Conservation (phyloP, 2,329 filamentous ascomycete genomes). For the Ophiosphaerella narmari region DNA sequence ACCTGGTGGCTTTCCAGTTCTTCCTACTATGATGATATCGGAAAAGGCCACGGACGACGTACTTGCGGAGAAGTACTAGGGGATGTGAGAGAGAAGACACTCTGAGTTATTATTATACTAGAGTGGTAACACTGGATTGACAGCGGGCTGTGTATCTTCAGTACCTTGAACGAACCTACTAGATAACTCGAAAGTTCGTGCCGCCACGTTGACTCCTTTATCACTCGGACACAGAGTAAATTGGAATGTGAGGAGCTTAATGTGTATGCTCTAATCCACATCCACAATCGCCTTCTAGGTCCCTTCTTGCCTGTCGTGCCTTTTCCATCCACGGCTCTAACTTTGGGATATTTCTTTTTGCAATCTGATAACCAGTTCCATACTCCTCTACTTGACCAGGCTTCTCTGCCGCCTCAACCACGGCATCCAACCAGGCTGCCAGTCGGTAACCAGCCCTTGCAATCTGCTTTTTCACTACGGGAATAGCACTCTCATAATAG, state of each 20-base stretch:
- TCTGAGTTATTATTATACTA: too few species aligned
- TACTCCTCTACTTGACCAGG: slow-evolving; percentile 5
- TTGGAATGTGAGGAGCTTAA: slow-evolving; percentile 2
- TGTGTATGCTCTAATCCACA: slow-evolving; percentile 26
- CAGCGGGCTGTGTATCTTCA: too few species aligned
- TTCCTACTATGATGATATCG: slow-evolving; percentile 56
- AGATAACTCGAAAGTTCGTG: too few species aligned
- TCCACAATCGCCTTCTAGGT: slow-evolving; percentile 35
- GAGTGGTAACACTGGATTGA: too few species aligned
- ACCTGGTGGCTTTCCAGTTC: slow-evolving; percentile 57
- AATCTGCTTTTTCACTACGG: slow-evolving; percentile 50
- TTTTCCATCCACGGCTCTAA: slow-evolving; percentile 36
- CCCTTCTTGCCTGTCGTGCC: slow-evolving; percentile 30
- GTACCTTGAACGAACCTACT: too few species aligned
- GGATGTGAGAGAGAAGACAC: too few species aligned
- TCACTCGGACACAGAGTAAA: too few species aligned
- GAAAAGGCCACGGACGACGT: slow-evolving; percentile 62
- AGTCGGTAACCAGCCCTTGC: slow-evolving; percentile 47
- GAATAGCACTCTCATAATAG: slow-evolving; percentile 44
- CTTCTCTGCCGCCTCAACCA: slow-evolving; percentile 28
- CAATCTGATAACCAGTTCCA: slow-evolving; percentile 9
- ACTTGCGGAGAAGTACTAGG: slow-evolving; percentile 4
- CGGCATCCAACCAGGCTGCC: slow-evolving; percentile 37
- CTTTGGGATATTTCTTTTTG: slow-evolving; percentile 16
- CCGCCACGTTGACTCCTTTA: too few species aligned